Evolutionary conservation across 805 yeast genomes (phyloP).

Genomic region (Yamadazyma phyllophila): DNA sequence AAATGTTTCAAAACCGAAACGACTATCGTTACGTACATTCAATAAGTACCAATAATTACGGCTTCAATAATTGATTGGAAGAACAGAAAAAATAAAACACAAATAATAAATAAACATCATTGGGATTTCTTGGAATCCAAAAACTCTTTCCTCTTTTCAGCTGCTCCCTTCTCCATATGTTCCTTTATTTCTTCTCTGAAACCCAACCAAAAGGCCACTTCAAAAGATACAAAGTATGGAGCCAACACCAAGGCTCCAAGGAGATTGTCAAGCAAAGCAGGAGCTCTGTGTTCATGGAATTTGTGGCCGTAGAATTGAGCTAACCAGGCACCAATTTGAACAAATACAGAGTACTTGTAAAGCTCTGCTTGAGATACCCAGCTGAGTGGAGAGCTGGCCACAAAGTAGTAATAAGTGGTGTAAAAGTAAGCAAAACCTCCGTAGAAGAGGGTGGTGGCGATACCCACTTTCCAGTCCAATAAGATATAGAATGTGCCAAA

Average conservation of each 20-base stretch:
- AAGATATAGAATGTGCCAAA: conserved; percentile 59
- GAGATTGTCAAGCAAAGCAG: conserved; percentile 81
- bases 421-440: conserved; percentile 21
- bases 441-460: conserved; percentile 28
- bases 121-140: conserved; percentile 5
- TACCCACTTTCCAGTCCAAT: conserved; percentile 49
- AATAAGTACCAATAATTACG: too few species aligned
- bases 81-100: not conserved
- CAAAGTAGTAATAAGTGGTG: conserved; percentile 19
- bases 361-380: conserved; percentile 18
- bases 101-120: not conserved
- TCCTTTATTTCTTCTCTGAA: conserved; percentile 50
- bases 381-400: conserved; percentile 5
- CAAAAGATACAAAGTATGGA: conserved; percentile 85
- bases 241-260: conserved; percentile 86
- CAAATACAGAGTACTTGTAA: conserved; percentile 26
- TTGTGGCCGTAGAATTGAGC: conserved; percentile 90
- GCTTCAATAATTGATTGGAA: too few species aligned
- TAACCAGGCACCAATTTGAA: conserved; percentile 66
- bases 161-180: conserved; percentile 48
- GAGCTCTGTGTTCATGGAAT: conserved; percentile 73
- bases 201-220: conserved; percentile 69
- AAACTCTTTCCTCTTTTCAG: conserved; percentile 15
- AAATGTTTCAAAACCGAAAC: too few species aligned
- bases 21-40: too few species aligned